Evolutionary conservation across 768 basidiomycete genomes (phyloP).

Genomic region (Russula earlei): DNA sequence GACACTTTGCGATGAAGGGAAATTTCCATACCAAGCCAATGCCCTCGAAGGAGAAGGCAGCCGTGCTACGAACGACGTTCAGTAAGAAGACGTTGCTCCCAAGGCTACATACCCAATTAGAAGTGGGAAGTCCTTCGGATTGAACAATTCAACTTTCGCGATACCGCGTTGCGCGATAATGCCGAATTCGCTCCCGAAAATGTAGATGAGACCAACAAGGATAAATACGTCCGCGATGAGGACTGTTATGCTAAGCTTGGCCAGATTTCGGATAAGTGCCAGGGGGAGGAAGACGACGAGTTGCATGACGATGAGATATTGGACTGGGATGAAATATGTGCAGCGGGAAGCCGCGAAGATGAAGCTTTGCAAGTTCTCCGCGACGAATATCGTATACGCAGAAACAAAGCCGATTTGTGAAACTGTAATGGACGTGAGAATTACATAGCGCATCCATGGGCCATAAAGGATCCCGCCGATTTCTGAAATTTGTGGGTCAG

Average conservation of each 20-base stretch:
- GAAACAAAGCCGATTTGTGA: constrained; percentile 86
- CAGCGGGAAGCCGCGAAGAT: constrained; percentile 75
- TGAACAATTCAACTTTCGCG: constrained; percentile 79
- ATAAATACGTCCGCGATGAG: constrained; percentile 94
- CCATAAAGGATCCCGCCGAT: constrained; percentile 92
- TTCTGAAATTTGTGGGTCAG: constrained; percentile 37
- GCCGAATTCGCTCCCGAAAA: constrained; percentile 75
- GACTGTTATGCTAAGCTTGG: constrained; percentile 86
- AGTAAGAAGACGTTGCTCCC: neutral
- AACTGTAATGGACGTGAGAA: constrained; percentile 76
- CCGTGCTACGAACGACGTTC: constrained; percentile 50
- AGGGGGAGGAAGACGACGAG: constrained; percentile 82
- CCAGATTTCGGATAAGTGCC: constrained; percentile 85
- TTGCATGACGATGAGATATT: constrained; percentile 78
- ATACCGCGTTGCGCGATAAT: constrained; percentile 61
- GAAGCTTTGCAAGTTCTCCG: constrained; percentile 87
- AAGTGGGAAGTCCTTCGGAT: constrained; percentile 79
- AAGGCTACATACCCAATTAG: constrained; percentile 65
- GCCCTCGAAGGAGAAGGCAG: constrained; percentile 97
- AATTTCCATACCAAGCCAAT: constrained; percentile 68
- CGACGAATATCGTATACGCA: constrained; percentile 94
- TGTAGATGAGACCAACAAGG: constrained; percentile 76
- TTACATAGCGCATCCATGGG: constrained; percentile 83
- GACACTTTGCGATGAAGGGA: neutral
- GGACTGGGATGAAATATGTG: constrained; percentile 51